Conservation (phyloP, 441 rosid genomes). For the Adansonia rubrostipa region DNA sequence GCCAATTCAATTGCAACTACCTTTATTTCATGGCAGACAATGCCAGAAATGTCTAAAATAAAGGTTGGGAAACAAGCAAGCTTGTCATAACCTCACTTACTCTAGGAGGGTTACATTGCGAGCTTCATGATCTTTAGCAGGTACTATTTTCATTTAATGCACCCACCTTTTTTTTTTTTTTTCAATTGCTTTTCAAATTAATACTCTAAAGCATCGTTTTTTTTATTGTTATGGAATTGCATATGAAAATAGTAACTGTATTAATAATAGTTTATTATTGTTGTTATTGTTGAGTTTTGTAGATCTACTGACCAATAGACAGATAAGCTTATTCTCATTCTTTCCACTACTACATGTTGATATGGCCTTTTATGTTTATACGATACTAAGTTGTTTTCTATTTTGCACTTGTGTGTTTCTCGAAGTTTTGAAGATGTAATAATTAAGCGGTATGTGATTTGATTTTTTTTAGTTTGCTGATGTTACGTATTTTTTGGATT, state of each 20-base stretch:
- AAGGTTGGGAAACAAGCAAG: slow-evolving; percentile 82
- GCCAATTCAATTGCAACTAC: slow-evolving; percentile 66
- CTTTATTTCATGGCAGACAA: slow-evolving; percentile 86
- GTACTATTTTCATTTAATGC: slow-evolving; percentile 37
- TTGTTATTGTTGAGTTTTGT: not conserved
- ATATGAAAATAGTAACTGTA: not conserved
- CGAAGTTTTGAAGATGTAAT: not conserved
- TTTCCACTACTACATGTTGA: not conserved
- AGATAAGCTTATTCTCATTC: not conserved
- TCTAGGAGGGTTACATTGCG: slow-evolving; percentile 61
- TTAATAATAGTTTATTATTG: not conserved
- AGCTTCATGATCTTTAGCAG: slow-evolving; percentile 97
- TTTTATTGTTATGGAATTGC: not conserved
- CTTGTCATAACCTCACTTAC: slow-evolving; percentile 53
- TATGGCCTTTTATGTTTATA: not conserved
- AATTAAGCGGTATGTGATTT: not conserved
- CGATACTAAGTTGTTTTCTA: not conserved
- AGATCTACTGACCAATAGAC: slow-evolving; percentile 13
- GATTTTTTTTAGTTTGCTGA: too few species aligned
- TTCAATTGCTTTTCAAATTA: slow-evolving; percentile 1
- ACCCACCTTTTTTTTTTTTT: not conserved
- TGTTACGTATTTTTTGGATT: too few species aligned
- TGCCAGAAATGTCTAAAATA: slow-evolving; percentile 68
- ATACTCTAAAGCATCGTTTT: not conserved
- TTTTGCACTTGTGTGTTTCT: slow-evolving; percentile 3